Conservation (phyloP, 2,329 filamentous ascomycete species). For the Aspergillus vadensis region DNA sequence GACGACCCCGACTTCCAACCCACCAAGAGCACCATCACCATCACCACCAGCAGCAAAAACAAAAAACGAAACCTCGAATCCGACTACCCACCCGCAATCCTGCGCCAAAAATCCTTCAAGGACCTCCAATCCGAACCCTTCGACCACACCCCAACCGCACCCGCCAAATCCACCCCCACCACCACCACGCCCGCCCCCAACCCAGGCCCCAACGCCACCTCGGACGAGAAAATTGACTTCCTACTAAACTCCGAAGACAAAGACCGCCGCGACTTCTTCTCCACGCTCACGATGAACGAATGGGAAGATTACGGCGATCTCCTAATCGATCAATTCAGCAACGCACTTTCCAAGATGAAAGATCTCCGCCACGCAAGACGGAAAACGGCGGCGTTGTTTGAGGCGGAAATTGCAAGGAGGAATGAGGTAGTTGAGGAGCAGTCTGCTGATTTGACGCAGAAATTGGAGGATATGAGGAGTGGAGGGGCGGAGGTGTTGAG, state of each 20-base stretch:
- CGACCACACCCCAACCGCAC: conserved; percentile 43
- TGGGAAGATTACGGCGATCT: conserved; percentile 66
- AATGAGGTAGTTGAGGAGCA: conserved; percentile 55
- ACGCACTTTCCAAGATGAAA: conserved; percentile 55
- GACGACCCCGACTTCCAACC: conserved; percentile 26
- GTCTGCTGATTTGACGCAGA: conserved; percentile 50
- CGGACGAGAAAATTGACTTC: conserved; percentile 41
- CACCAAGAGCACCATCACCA: not conserved
- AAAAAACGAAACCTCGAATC: conserved; percentile 40
- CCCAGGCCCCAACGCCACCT: conserved; percentile 19
- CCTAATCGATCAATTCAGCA: conserved; percentile 58
- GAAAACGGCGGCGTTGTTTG: conserved; percentile 55
- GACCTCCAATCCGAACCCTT: conserved; percentile 55
- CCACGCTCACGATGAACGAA: conserved; percentile 53
- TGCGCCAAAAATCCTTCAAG: conserved; percentile 50
- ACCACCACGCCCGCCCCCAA: conserved; percentile 24
- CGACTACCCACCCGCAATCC: conserved; percentile 51
- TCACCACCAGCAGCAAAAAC: conserved; percentile 1
- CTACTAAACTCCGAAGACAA: conserved; percentile 39
- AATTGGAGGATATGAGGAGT: conserved; percentile 56
- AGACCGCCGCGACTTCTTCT: conserved; percentile 54
- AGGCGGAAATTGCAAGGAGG: conserved; percentile 57
- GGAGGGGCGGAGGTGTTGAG: conserved; percentile 57
- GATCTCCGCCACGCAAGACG: conserved; percentile 57
- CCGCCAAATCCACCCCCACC: conserved; percentile 24